These are phyloP conservation scores for Didymella exigua DNA, from an alignment of 2,329 filamentous ascomycete genomes.

Conservation along the genomic window DNA sequence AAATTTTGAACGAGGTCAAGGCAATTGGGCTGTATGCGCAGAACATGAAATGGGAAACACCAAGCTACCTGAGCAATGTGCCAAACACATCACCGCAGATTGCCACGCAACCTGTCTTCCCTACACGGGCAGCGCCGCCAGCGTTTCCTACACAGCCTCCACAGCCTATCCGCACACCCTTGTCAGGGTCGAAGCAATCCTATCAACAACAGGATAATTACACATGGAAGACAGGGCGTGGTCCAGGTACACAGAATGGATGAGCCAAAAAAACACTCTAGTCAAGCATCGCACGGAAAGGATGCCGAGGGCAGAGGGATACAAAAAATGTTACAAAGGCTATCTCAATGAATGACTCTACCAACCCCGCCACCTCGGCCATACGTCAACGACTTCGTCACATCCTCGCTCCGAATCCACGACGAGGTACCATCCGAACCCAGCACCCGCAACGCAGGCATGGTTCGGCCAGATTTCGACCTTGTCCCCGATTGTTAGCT, in stretches of 20 bases:
- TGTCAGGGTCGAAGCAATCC: not conserved
- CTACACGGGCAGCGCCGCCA: constrained; percentile 12
- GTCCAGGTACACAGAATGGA: constrained; percentile 2
- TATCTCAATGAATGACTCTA: constrained; percentile 41
- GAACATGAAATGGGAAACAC: constrained; percentile 40
- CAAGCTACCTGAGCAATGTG: constrained; percentile 12
- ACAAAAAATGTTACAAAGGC: not conserved
- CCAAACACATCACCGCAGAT: constrained; percentile 8
- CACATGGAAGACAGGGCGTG: constrained; percentile 2
- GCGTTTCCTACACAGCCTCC: constrained; percentile 2
- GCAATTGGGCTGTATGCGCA: constrained; percentile 31
- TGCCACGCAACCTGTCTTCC: constrained; percentile 17
- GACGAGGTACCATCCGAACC: constrained; percentile 74
- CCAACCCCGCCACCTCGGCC: constrained; percentile 74
- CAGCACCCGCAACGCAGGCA: constrained; percentile 75
- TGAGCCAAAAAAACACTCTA: not conserved
- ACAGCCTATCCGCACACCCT: not conserved
- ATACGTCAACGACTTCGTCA: constrained; percentile 71
- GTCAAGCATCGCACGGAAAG: not conserved
- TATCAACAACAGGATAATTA: not conserved
- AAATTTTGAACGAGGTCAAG: constrained; percentile 38
- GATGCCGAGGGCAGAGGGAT: not conserved
- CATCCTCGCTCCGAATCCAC: constrained; percentile 66
- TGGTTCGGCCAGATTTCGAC: constrained; percentile 80
- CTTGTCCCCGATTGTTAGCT: constrained; percentile 67